phyloP scores from a whole-genome alignment of 139 green algal genomes.

The Tetradesmus lagerheimii region DNA sequence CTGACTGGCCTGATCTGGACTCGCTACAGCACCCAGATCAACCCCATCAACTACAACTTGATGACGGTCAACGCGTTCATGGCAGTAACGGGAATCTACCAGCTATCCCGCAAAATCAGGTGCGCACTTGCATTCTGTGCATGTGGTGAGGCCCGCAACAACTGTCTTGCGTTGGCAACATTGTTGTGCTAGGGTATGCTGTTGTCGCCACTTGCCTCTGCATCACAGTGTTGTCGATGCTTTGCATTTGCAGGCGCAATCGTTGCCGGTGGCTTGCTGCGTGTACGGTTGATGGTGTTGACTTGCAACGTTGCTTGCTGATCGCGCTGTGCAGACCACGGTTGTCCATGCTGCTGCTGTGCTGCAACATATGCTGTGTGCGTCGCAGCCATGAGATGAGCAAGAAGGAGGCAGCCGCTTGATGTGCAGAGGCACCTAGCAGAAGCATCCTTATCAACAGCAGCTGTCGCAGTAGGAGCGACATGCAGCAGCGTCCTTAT shows the following conservation, averaged over 20 bases:
- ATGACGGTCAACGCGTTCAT: conserved; percentile 93
- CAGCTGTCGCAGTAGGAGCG: too few species aligned
- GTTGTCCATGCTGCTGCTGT: not conserved
- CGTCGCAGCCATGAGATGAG: conserved; percentile 26
- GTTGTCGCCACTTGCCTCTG: too few species aligned
- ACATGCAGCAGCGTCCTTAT: not conserved
- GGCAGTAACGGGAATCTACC: conserved; percentile 88
- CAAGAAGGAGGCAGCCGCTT: conserved; percentile 20
- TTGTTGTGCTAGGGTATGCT: too few species aligned
- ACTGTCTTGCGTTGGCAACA: too few species aligned
- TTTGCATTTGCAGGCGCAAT: too few species aligned
- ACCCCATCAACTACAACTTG: conserved; percentile 96
- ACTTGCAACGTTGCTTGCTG: too few species aligned
- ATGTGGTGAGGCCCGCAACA: too few species aligned
- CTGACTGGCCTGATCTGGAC: conserved; percentile 95
- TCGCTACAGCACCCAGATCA: conserved; percentile 90
- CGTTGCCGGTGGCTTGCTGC: too few species aligned
- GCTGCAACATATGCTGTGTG: too few species aligned
- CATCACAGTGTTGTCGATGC: too few species aligned
- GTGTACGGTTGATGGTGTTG: not conserved
- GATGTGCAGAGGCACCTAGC: not conserved
- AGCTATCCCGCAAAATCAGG: conserved; percentile 83
- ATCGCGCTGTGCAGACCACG: too few species aligned
- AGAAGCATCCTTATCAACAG: not conserved
- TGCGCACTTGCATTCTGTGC: conserved; percentile 21